These are phyloP conservation scores for Ganoderma resinaceum DNA, from an alignment of 1,284 basidiomycete genomes.

Conservation along the genomic window DNA sequence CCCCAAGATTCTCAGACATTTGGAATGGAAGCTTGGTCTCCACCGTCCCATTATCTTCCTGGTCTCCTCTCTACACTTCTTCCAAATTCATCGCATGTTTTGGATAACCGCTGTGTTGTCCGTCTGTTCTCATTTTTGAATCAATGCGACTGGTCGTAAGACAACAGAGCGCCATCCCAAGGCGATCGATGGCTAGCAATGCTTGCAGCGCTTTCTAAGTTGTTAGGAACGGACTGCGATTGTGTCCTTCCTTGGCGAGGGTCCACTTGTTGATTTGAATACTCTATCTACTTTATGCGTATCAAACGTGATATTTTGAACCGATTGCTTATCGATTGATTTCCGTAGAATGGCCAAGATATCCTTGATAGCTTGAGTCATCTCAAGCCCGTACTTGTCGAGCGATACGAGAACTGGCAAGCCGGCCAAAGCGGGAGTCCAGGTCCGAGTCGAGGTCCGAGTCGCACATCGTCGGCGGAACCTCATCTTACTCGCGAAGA, in stretches of 20 bases:
- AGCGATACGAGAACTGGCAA: constrained; percentile 45
- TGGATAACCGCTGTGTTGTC: too few species aligned
- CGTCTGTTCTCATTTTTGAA: too few species aligned
- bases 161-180: not conserved
- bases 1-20: too few species aligned
- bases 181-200: not conserved
- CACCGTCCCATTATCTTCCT: too few species aligned
- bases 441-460: constrained; percentile 28
- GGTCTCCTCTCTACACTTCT: too few species aligned
- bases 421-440: constrained; percentile 22
- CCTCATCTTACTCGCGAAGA: constrained; percentile 43
- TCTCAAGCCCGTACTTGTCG: constrained; percentile 45
- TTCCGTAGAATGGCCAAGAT: constrained; percentile 71
- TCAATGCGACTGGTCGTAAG: too few species aligned
- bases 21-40: too few species aligned
- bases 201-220: too few species aligned
- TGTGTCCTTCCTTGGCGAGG: too few species aligned
- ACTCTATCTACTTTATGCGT: not conserved
- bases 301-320: not conserved
- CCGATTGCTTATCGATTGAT: not conserved
- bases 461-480: constrained; percentile 33
- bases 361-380: constrained; percentile 53
- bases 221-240: too few species aligned
- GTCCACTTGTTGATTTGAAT: too few species aligned
- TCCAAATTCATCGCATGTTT: too few species aligned